Base-by-base conservation (phyloP, 768 basidiomycete genomes). In the Lactarius evosmus region DNA sequence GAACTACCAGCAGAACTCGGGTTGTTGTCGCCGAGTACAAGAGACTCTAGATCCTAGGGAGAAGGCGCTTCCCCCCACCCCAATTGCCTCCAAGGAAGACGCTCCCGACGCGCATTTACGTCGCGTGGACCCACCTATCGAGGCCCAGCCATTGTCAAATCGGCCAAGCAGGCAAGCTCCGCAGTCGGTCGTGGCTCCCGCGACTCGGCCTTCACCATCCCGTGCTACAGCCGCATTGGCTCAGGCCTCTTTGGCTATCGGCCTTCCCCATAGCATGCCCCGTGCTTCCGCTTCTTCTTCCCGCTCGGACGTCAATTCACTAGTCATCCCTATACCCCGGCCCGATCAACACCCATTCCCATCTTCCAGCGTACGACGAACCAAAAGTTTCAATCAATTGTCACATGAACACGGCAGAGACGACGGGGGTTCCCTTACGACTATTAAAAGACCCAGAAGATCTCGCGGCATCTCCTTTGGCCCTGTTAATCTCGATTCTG, bases 391-490 rank as follows among this genome's bases (percentile, higher is more conserved):
- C 0, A 78, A 79, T 51, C 81, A 75, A 67, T 79, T 36, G 73
- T 71, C 46, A 65, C 73, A 19, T 70, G 67, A 19, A 66, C 70
- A 32, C 61, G 69, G 17, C 65, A 57, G 3, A 22, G 74, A 74
- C 16, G 63, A 67, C 29, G 60, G 22, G 22, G 22, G 61, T 56
- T 33, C 66, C 58, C 17, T 49, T 33, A 19, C 67, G 12, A 70
- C 70, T 25, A 56, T 69, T 14, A 66, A 70, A 36, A 67, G 73
- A 32, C 63, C 69, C 38, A 66, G 66, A 74, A 79, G 84, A 25
- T 71, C 73, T 40, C 79, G 88, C 60, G 85, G 86, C 3, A 65
- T 85, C 16, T 89, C 88, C 0, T 76, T 88, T 61, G 84, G 81
- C 12, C 56, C 36, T 16, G 75, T 82, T 4, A 72, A 82, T 12